Conservation (phyloP, 352 stramenopile species). For the Pythium phragmiticola region DNA sequence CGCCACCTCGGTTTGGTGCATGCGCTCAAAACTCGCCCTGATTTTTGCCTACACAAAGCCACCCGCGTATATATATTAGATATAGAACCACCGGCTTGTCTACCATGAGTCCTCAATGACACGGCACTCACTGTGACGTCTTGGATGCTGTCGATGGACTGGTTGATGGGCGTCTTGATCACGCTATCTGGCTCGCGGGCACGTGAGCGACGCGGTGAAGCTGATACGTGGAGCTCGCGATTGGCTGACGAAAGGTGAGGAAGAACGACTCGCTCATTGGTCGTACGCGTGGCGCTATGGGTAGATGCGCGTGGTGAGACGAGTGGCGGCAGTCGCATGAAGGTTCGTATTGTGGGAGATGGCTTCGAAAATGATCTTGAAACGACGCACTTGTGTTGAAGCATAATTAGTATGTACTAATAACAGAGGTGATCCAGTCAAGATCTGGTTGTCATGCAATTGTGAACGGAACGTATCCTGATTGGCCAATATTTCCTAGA, state of each 20-base stretch:
- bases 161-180: slow-evolving; percentile 13
- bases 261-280: neutral
- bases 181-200: neutral
- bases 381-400: slow-evolving; percentile 9
- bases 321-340: slow-evolving; percentile 1
- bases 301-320: neutral
- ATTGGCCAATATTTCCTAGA: neutral
- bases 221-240: neutral
- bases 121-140: slow-evolving; percentile 13
- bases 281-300: neutral
- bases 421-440: slow-evolving; percentile 8
- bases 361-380: neutral
- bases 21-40: slow-evolving; percentile 16
- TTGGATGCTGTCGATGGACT: slow-evolving; percentile 19
- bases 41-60: slow-evolving; percentile 14
- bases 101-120: neutral
- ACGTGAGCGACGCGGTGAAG: slow-evolving; percentile 3
- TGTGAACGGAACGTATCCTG: neutral
- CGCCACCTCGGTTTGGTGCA: slow-evolving; percentile 25
- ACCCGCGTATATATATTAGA: neutral
- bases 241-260: slow-evolving; percentile 7
- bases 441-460: neutral
- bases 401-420: neutral
- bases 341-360: neutral
- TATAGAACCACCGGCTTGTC: too few relatives aligned